phyloP scores from a whole-genome alignment of 768 basidiomycete genomes.

The Amanita exitialis region DNA sequence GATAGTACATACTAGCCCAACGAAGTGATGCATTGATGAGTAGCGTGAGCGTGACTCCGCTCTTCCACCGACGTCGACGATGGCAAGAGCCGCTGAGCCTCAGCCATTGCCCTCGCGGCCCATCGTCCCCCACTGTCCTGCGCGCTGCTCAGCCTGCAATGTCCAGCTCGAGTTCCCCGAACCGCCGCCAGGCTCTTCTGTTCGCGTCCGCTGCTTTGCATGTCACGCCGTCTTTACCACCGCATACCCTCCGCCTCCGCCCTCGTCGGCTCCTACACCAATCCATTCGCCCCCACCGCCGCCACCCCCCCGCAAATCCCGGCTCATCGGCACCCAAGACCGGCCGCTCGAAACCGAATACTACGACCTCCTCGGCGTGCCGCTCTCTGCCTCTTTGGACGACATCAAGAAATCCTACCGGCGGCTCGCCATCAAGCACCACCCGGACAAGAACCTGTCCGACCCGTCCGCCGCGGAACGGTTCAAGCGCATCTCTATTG shows the following conservation, averaged over 20 bases:
- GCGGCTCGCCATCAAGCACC: slow-evolving; percentile 80
- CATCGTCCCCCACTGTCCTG: slow-evolving; percentile 54
- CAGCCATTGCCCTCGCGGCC: slow-evolving; percentile 47
- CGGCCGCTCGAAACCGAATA: slow-evolving; percentile 84
- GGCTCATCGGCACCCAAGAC: slow-evolving; percentile 86
- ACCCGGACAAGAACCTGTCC: slow-evolving; percentile 88
- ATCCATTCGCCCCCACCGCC: slow-evolving; percentile 8
- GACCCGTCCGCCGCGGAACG: slow-evolving; percentile 79
- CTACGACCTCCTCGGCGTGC: slow-evolving; percentile 76
- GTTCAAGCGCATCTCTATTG: slow-evolving; percentile 89
- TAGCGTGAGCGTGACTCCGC: too few species aligned
- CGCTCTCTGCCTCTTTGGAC: slow-evolving; percentile 65
- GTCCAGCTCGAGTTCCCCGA: slow-evolving; percentile 57
- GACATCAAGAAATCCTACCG: slow-evolving; percentile 92
- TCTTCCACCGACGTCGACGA: neutral
- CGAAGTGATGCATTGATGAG: too few species aligned
- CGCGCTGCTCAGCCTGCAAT: slow-evolving; percentile 50
- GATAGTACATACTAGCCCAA: too few species aligned
- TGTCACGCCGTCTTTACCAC: slow-evolving; percentile 43
- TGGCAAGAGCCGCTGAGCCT: too few species aligned
- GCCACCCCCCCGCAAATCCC: slow-evolving; percentile 32
- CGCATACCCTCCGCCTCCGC: neutral
- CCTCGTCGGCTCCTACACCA: slow-evolving; percentile 5
- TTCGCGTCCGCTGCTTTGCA: slow-evolving; percentile 61
- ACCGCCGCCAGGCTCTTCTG: slow-evolving; percentile 49